These are phyloP conservation scores for Dactylellina drechsleri DNA, from an alignment of 2,329 filamentous ascomycete genomes.

Conservation along the genomic window DNA sequence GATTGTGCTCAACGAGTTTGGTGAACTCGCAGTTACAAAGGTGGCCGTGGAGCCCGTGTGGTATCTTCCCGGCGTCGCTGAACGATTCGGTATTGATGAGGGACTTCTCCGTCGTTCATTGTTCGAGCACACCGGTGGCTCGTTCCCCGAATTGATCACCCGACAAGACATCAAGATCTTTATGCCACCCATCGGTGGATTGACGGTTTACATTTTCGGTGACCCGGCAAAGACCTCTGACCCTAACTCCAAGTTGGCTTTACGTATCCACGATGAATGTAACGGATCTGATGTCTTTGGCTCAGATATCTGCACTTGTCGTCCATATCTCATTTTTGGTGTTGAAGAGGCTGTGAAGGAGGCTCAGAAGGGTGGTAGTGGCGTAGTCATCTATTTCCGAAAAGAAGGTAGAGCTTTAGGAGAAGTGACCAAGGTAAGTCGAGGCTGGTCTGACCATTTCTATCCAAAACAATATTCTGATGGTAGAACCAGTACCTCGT, in stretches of 20 bases:
- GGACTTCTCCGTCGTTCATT: conserved; percentile 83
- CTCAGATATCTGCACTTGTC: conserved; percentile 96
- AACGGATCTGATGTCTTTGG: conserved; percentile 98
- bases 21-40: conserved; percentile 93
- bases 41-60: conserved; percentile 95
- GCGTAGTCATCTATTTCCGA: conserved; percentile 97
- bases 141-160: conserved; percentile 96
- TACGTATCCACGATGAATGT: conserved; percentile 88
- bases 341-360: conserved; percentile 98
- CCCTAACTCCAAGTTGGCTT: conserved; percentile 78
- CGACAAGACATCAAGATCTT: conserved; percentile 94
- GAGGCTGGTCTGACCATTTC: not conserved
- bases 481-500: conserved; percentile 63
- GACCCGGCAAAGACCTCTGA: conserved; percentile 94
- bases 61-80: conserved; percentile 87
- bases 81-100: conserved; percentile 93
- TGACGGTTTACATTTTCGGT: conserved; percentile 97
- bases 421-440: conserved; percentile 87
- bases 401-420: conserved; percentile 95
- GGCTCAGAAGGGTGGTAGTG: conserved; percentile 90
- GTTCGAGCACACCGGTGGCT: conserved; percentile 95
- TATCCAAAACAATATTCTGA: not conserved
- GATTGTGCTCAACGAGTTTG: conserved; percentile 84
- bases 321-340: conserved; percentile 94
- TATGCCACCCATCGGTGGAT: conserved; percentile 89